A percentile compares a stretch with the other conserved stretches of the same genome.
These are phyloP conservation scores for Candida sonorensis DNA, from an alignment of 805 yeast genomes.

Conservation along the genomic window DNA sequence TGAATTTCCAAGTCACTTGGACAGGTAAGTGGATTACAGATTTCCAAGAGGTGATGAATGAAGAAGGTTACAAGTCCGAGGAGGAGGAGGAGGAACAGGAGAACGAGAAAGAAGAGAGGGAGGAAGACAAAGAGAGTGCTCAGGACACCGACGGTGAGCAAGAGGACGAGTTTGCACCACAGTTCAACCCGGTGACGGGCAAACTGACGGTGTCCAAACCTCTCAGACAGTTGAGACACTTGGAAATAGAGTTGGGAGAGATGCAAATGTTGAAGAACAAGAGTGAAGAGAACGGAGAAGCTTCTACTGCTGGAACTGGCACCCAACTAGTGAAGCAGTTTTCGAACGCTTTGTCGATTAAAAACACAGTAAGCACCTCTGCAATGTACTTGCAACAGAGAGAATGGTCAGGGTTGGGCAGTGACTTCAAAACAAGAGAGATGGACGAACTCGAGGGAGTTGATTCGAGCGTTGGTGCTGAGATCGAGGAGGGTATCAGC, in stretches of 20 bases:
- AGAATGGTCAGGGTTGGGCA: conserved; percentile 85
- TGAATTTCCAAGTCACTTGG: conserved; percentile 75
- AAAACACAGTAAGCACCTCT: conserved; percentile 82
- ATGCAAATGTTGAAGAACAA: conserved; percentile 18
- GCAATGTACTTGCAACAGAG: conserved; percentile 68
- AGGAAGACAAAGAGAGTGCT: conserved; percentile 17
- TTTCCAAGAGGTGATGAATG: conserved; percentile 47
- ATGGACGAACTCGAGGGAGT: conserved; percentile 29
- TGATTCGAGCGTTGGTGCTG: conserved; percentile 58
- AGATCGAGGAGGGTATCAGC: conserved; percentile 70
- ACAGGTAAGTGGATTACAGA: conserved; percentile 90
- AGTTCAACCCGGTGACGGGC: conserved; percentile 87
- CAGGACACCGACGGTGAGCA: too few species aligned
- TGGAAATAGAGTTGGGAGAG: conserved; percentile 47
- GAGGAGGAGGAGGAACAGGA: conserved; percentile 19
- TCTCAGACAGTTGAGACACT: conserved; percentile 55
- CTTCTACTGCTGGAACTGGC: too few species aligned
- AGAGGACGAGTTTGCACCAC: conserved; percentile 61
- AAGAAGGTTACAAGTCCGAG: conserved; percentile 28
- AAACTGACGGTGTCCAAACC: conserved; percentile 67
- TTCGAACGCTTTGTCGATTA: conserved; percentile 54
- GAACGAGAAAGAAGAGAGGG: conserved; percentile 9
- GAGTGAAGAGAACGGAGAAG: neutral
- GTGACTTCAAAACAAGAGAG: conserved; percentile 46
- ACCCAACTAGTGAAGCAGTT: conserved; percentile 49